Conservation (phyloP, 2,329 filamentous ascomycete genomes). For the Penicillium sp. region DNA sequence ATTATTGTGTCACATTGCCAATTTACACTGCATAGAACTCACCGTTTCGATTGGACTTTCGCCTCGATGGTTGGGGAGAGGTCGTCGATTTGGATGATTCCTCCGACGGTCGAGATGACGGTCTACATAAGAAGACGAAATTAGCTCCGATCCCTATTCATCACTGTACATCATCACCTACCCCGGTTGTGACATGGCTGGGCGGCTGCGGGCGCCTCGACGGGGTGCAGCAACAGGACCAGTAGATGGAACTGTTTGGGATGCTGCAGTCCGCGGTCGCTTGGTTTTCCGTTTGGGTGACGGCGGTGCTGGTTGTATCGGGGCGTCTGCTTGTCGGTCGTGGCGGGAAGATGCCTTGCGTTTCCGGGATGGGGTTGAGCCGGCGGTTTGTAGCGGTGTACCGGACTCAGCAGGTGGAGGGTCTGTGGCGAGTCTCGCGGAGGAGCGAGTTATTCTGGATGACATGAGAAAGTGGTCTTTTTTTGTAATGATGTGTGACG, state of each 20-base stretch:
- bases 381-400: slow-evolving; percentile 34
- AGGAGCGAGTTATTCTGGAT: slow-evolving; percentile 90
- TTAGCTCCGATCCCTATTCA: background rate
- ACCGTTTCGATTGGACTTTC: slow-evolving; percentile 65
- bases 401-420: slow-evolving; percentile 37
- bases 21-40: slow-evolving; percentile 40
- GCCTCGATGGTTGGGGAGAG: slow-evolving; percentile 57
- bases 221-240: slow-evolving; percentile 38
- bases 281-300: slow-evolving; percentile 54
- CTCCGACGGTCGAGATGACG: slow-evolving; percentile 56
- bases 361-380: slow-evolving; percentile 55
- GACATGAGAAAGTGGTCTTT: slow-evolving; percentile 66
- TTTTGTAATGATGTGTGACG: slow-evolving; percentile 16
- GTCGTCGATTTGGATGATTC: slow-evolving; percentile 49
- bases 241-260: slow-evolving; percentile 32
- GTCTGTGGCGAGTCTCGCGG: slow-evolving; percentile 77
- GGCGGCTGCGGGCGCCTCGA: slow-evolving; percentile 28
- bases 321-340: slow-evolving; percentile 37
- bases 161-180: slow-evolving; percentile 20
- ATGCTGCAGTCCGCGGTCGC: slow-evolving; percentile 58
- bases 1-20: background rate
- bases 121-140: slow-evolving; percentile 38
- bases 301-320: slow-evolving; percentile 26
- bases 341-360: slow-evolving; percentile 58
- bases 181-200: slow-evolving; percentile 39